Evolutionary conservation across 2,329 filamentous ascomycete genomes (phyloP), one percentile per base, ranked within the genome.

Genomic region (Exophiala xenobiotica): DNA sequence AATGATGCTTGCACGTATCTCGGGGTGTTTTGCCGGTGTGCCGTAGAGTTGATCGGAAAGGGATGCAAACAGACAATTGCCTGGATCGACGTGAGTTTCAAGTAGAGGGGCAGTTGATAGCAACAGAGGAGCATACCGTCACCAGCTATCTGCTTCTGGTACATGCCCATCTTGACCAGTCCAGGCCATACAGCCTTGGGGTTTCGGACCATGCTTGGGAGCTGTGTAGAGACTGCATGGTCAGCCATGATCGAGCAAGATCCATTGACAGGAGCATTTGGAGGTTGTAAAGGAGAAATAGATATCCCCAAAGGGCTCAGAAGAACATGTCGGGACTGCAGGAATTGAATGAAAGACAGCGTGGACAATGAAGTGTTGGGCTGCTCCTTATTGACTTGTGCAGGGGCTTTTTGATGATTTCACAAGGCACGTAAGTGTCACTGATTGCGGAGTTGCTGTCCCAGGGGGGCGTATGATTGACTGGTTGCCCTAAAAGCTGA

Each of bases 21-120:
- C 73, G 48, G 70, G 65, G 63, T 83, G 79, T 56, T 78, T 72
- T 53, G 75, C 70, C 62, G 83, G 78, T 63, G 78, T 69, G 57
- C 82, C 83, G 64, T 81, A 85, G 46, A 87, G 67, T 71, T 87
- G 82, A 65, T 86, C 82, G 57, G 81, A 83, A 31, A 86, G 73
- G 55, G 82, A 82, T 67, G 83, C 81, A 71, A 86, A 87, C 29
- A 87, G 77, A 67, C 84, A 87, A 70, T 86, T 86, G 60, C 83
- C 84, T 86, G 59, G 35, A 52, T 52, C 51, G 23, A 12, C 43
- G 33, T 51, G 18, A 49, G 46, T 24, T 14, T 35, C 35, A 41
- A 46, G 22, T 40, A 35, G 35, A 56, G 54, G 16, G 8, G 12
- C 14, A 12, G 8, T 29, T 6, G 14, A 3, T 11, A 11, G 8